Conservation (phyloP, 2,329 filamentous ascomycete genomes). For the Diaporthe sp. region DNA sequence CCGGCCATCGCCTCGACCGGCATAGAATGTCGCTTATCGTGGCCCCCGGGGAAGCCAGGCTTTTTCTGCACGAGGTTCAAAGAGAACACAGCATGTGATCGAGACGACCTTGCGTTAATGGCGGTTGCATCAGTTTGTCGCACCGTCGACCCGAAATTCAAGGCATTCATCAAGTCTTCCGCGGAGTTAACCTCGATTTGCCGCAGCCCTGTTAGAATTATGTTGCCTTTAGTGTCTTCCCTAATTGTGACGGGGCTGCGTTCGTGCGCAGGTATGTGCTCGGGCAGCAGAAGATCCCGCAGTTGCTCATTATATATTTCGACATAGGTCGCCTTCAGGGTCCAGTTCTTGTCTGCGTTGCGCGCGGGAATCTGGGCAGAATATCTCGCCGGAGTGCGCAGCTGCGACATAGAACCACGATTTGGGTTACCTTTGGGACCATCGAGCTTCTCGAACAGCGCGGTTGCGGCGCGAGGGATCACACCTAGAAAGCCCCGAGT, state of each 20-base stretch:
- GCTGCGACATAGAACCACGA: slow-evolving; percentile 80
- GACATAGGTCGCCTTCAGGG: slow-evolving; percentile 93
- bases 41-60: slow-evolving; percentile 64
- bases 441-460: slow-evolving; percentile 90
- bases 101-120: slow-evolving; percentile 97
- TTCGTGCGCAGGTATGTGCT: slow-evolving; percentile 77
- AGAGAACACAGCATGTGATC: slow-evolving; percentile 97
- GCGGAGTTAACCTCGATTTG: slow-evolving; percentile 92
- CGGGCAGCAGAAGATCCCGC: slow-evolving; percentile 88
- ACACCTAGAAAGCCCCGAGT: slow-evolving; percentile 73
- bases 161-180: slow-evolving; percentile 88
- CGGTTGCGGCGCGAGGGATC: slow-evolving; percentile 90
- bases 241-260: slow-evolving; percentile 88
- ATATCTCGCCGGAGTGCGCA: slow-evolving; percentile 85
- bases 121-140: slow-evolving; percentile 97
- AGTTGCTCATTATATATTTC: slow-evolving; percentile 99
- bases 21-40: slow-evolving; percentile 89
- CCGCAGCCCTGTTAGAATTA: slow-evolving; percentile 89
- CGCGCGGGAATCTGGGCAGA: slow-evolving; percentile 66
- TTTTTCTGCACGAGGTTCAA: slow-evolving; percentile 93
- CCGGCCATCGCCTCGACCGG: slow-evolving; percentile 84
- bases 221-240: slow-evolving; percentile 94
- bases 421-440: slow-evolving; percentile 61
- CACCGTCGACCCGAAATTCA: slow-evolving; percentile 94
- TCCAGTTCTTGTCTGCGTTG: slow-evolving; percentile 83